Base-by-base conservation (phyloP, 2,329 filamentous ascomycete species). In the Phyllosticta paracitricarpa region DNA sequence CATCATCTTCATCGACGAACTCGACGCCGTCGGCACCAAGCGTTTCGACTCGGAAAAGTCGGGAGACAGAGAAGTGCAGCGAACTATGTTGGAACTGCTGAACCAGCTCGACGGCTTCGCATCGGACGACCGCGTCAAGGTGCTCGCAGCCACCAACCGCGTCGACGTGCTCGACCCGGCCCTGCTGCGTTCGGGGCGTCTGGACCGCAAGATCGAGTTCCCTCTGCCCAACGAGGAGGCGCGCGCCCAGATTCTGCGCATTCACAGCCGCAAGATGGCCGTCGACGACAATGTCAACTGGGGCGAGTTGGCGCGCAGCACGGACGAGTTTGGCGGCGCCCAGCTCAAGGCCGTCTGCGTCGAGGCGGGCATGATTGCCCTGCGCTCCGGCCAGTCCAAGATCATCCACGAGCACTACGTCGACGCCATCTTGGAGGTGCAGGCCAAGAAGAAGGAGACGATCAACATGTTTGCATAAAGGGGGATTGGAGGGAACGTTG, bases 21-120 rank as follows among this genome's bases (percentile, higher is more conserved):
- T 99, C 65, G 94, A 99, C 73, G 94, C 94, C 62, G 88, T 99
- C n/a, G 94, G 94, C 67, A 97, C 93, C 59, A 97, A 97, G 79
- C 93, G 94, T 72, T 99, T 99, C 79, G 94, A 99, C 76, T 96
- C 90, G 67, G 92, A 97, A 74, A 99, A 97, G 82, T 94, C 89
- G 63, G 94, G 94, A 78, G 94, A 99, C 75, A 85, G 94, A 75
- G 94, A 99, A 79, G 94, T 99, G 53, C 94, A 99, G 79, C 86
- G 94, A 74, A 99, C 94, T 62, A 99, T 99, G 95, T 81, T 99
- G 79, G 94, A 99, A 76, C 84, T 99, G 61, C 88, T 99, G 66
- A 99, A 99, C 79, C 94, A 99, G 79, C 86, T 99, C 1, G 94
- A 99, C 72, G 94, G 94, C 59, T 99, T 99, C 72, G 95, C 94